Evolutionary conservation across 768 basidiomycete species (phyloP).

Genomic region (Leccinum olivaceopallidum): DNA sequence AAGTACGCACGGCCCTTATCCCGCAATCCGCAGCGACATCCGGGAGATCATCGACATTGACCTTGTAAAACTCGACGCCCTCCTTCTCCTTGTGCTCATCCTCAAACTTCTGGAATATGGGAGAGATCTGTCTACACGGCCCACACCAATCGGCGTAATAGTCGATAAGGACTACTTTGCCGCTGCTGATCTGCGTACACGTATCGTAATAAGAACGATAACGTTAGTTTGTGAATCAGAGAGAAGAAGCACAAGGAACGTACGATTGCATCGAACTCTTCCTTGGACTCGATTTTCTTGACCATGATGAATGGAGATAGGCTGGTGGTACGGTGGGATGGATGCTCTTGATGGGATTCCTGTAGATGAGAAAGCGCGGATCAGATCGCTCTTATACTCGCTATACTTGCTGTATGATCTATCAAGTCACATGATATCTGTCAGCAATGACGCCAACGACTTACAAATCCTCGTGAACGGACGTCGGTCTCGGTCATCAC

Average conservation of each 20-base stretch:
- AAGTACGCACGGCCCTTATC: slow-evolving; percentile 51
- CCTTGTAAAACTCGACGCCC: slow-evolving; percentile 63
- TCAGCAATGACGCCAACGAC: slow-evolving; percentile 1
- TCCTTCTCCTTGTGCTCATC: slow-evolving; percentile 3
- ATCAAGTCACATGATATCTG: slow-evolving; percentile 7
- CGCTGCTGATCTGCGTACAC: slow-evolving; percentile 1
- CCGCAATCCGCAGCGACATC: slow-evolving; percentile 51
- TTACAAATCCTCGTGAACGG: background rate
- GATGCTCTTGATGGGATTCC: background rate
- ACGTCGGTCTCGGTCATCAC: background rate
- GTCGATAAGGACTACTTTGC: slow-evolving; percentile 18
- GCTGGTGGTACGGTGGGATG: too few species aligned
- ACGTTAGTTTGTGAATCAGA: background rate
- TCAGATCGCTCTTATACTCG: slow-evolving; percentile 1
- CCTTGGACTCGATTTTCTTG: background rate
- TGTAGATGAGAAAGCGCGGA: background rate
- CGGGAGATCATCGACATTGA: slow-evolving; percentile 60
- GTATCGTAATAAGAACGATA: background rate
- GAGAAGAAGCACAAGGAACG: background rate
- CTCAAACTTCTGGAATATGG: slow-evolving; percentile 9
- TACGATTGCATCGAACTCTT: slow-evolving; percentile 10
- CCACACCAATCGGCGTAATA: slow-evolving; percentile 24
- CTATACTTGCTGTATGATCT: background rate
- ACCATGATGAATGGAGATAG: slow-evolving; percentile 9
- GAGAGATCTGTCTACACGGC: slow-evolving; percentile 19